Conservation (phyloP, 2,329 filamentous ascomycete genomes). For the Epicoccum sorghinum region DNA sequence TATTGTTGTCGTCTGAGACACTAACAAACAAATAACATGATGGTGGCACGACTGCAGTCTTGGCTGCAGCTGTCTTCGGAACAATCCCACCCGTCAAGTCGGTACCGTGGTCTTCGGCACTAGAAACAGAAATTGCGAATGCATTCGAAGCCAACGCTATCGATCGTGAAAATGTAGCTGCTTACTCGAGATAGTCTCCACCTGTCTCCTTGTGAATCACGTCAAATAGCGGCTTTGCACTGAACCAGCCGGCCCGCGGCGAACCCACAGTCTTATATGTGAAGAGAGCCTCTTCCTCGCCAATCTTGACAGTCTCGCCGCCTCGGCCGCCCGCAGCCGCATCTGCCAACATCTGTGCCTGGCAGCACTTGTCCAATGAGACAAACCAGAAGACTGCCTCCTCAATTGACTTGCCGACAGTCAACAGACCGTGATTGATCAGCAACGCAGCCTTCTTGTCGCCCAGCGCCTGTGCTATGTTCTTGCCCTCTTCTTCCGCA, state of each 20-base stretch:
- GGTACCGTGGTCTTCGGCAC: neutral
- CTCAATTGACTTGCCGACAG: conserved; percentile 57
- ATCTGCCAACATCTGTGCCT: conserved; percentile 60
- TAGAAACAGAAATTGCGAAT: neutral
- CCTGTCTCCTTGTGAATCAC: conserved; percentile 67
- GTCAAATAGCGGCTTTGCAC: conserved; percentile 74
- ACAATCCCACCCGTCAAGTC: neutral
- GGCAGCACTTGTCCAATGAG: conserved; percentile 60
- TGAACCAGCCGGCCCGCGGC: conserved; percentile 68
- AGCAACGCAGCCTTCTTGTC: conserved; percentile 59
- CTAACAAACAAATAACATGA: conserved; percentile 1
- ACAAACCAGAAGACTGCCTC: conserved; percentile 62
- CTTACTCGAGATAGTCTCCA: conserved; percentile 60
- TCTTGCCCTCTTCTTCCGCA: conserved; percentile 59
- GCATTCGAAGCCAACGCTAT: neutral
- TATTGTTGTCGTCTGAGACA: neutral
- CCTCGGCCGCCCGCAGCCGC: conserved; percentile 66
- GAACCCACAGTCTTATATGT: conserved; percentile 71
- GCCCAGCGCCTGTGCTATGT: conserved; percentile 57
- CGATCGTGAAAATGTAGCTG: neutral
- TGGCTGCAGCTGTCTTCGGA: conserved; percentile 10
- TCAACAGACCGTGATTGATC: conserved; percentile 61
- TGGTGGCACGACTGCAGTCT: conserved; percentile 4
- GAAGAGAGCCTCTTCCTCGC: conserved; percentile 69
- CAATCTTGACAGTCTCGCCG: conserved; percentile 68